These are phyloP conservation scores for Leccinum huronense DNA, from an alignment of 1,284 basidiomycete genomes.

Conservation along the genomic window DNA sequence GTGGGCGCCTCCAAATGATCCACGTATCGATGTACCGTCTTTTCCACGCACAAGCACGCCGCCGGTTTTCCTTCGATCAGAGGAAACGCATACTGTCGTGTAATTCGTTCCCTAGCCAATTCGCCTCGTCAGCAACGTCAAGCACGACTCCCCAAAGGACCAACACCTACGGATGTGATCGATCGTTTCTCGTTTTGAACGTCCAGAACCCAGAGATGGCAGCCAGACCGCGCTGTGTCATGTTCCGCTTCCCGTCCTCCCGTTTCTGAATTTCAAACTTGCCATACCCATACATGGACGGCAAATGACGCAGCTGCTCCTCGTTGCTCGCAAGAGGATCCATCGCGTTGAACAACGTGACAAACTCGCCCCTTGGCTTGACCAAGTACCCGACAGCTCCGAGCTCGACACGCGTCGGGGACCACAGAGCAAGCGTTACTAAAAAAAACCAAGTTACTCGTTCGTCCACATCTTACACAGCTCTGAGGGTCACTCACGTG, in stretches of 20 bases:
- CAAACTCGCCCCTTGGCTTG: slow-evolving; percentile 59
- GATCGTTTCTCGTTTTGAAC: slow-evolving; percentile 40
- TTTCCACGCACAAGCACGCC: slow-evolving; percentile 65
- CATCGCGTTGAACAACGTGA: slow-evolving; percentile 68
- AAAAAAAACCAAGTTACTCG: slow-evolving; percentile 1
- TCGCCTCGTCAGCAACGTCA: slow-evolving; percentile 11
- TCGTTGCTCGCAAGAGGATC: slow-evolving; percentile 34
- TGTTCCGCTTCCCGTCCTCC: slow-evolving; percentile 52
- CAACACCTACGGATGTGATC: slow-evolving; percentile 37
- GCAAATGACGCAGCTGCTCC: slow-evolving; percentile 39
- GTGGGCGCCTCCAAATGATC: slow-evolving; percentile 55
- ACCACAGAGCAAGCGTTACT: slow-evolving; percentile 75
- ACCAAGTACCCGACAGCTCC: slow-evolving; percentile 72
- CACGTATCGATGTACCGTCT: slow-evolving; percentile 66
- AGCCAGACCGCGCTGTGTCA: slow-evolving; percentile 55
- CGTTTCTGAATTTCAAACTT: slow-evolving; percentile 44
- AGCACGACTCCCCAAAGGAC: neutral
- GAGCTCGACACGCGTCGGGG: slow-evolving; percentile 54
- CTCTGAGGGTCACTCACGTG: slow-evolving; percentile 47
- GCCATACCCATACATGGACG: slow-evolving; percentile 57
- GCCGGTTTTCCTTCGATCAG: slow-evolving; percentile 62
- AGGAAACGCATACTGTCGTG: slow-evolving; percentile 57
- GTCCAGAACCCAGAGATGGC: slow-evolving; percentile 53
- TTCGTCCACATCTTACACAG: neutral
- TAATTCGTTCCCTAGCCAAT: slow-evolving; percentile 43